Conservation (phyloP, 305 asterid species). For the Euphrasia arctica region DNA sequence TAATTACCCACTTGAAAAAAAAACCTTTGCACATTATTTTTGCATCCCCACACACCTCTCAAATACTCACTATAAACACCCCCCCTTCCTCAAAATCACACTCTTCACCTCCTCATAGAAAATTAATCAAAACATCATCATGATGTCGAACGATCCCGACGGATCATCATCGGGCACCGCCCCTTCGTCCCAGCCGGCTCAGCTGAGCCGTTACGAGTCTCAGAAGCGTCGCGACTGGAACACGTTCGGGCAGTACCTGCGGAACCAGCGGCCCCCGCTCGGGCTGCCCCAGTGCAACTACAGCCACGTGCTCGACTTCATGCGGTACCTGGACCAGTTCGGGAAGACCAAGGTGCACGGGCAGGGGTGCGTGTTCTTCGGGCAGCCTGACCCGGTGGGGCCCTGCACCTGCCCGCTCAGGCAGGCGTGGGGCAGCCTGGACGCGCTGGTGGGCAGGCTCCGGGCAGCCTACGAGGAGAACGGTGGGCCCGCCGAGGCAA, state of each 20-base stretch:
- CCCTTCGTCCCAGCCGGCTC: slow-evolving; percentile 16
- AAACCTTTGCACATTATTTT: slow-evolving; percentile 9
- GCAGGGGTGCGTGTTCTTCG: slow-evolving; percentile 63
- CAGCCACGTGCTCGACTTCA: slow-evolving; percentile 68
- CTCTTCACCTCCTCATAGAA: too few species aligned
- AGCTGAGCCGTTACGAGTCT: slow-evolving; percentile 68
- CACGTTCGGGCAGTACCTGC: slow-evolving; percentile 83
- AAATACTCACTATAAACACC: too few species aligned
- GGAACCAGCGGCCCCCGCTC: slow-evolving; percentile 66
- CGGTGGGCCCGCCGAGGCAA: slow-evolving; percentile 61
- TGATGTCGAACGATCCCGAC: too few species aligned
- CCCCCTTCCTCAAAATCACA: too few species aligned
- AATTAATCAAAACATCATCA: too few species aligned
- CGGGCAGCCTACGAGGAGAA: slow-evolving; percentile 86
- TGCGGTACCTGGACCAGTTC: slow-evolving; percentile 77
- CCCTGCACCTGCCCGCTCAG: slow-evolving; percentile 69
- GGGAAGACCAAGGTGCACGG: slow-evolving; percentile 85
- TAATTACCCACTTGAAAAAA: slow-evolving; percentile 31
- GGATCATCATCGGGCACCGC: neutral
- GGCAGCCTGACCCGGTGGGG: slow-evolving; percentile 68
- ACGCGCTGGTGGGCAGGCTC: slow-evolving; percentile 72
- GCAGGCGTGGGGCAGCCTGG: slow-evolving; percentile 96
- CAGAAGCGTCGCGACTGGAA: slow-evolving; percentile 93
- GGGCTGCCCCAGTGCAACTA: slow-evolving; percentile 53
- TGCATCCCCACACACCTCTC: too few species aligned